Conservation (phyloP, 345 rosid species). For the Eucalyptus pauciflora region DNA sequence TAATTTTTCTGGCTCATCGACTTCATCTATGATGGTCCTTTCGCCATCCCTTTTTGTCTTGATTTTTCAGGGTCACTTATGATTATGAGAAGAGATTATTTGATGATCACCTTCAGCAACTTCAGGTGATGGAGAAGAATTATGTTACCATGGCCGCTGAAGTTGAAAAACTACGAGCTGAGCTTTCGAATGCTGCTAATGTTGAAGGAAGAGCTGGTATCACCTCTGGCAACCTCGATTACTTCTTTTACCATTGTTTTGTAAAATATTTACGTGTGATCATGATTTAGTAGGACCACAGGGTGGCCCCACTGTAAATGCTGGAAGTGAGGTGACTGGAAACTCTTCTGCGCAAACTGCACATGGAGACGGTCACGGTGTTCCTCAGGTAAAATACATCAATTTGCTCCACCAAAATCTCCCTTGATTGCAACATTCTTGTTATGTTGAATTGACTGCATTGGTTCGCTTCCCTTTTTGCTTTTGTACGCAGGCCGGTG, state of each 20-base stretch:
- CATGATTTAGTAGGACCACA: constrained; percentile 40
- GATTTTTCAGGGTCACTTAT: constrained; percentile 50
- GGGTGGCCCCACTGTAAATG: constrained; percentile 34
- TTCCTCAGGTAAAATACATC: constrained; percentile 37
- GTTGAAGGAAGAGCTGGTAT: constrained; percentile 54
- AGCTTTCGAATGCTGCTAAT: constrained; percentile 46
- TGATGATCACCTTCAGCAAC: constrained; percentile 86
- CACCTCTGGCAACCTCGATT: neutral
- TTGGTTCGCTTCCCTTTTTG: neutral
- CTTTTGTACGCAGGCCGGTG: neutral
- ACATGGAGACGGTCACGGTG: constrained; percentile 43
- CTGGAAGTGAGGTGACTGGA: constrained; percentile 42
- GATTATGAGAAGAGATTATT: constrained; percentile 85
- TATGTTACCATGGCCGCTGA: constrained; percentile 80
- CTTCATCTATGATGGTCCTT: neutral
- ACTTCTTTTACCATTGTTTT: neutral
- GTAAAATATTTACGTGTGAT: neutral
- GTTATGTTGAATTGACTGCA: neutral
- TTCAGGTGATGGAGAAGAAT: constrained; percentile 88
- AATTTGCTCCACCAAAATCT: neutral
- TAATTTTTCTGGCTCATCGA: neutral
- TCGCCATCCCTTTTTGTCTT: neutral
- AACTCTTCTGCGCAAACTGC: constrained; percentile 33
- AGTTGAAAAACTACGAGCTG: constrained; percentile 88
- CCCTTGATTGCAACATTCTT: neutral